Percentiles rank a stretch among this genome's conserved stretches.
Evolutionary conservation across 106 monocot species (phyloP).

Genomic region (Triglochin maritima): DNA sequence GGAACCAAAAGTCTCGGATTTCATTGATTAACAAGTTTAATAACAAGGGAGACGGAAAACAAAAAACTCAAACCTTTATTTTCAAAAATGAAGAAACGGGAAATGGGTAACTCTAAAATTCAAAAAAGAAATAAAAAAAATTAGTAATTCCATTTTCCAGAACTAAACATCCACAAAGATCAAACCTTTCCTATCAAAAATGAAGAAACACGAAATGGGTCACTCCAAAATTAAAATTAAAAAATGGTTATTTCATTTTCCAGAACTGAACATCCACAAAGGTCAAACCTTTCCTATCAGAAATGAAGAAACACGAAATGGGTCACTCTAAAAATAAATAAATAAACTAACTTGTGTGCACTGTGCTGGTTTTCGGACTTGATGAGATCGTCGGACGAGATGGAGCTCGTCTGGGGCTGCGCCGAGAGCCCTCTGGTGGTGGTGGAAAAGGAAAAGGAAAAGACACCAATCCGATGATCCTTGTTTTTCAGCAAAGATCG

Average conservation of each 20-base stretch:
- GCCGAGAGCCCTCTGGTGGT: constrained; percentile 3
- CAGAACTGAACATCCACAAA: no score
- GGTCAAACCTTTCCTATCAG: background rate
- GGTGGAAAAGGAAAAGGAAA: background rate
- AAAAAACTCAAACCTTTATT: no score
- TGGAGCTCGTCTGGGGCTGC: background rate
- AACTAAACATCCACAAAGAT: no score
- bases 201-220: background rate
- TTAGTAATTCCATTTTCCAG: no score
- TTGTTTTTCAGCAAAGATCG: constrained; percentile 2
- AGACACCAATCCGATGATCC: background rate
- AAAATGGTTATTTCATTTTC: background rate
- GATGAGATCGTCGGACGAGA: constrained; percentile 71
- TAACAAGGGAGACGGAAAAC: no score
- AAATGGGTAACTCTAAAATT: background rate
- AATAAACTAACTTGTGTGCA: constrained; percentile 66
- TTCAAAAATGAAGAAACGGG: background rate
- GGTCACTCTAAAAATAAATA: background rate
- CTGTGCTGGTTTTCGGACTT: constrained; percentile 55
- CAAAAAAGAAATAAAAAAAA: background rate
- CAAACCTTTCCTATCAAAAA: no score
- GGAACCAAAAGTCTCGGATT: no score
- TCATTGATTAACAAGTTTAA: no score
- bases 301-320: background rate
- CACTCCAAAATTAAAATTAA: background rate